These are phyloP conservation scores for Vitis hybrid DNA, from an alignment of 177 flowering plant genomes.

Conservation along the genomic window DNA sequence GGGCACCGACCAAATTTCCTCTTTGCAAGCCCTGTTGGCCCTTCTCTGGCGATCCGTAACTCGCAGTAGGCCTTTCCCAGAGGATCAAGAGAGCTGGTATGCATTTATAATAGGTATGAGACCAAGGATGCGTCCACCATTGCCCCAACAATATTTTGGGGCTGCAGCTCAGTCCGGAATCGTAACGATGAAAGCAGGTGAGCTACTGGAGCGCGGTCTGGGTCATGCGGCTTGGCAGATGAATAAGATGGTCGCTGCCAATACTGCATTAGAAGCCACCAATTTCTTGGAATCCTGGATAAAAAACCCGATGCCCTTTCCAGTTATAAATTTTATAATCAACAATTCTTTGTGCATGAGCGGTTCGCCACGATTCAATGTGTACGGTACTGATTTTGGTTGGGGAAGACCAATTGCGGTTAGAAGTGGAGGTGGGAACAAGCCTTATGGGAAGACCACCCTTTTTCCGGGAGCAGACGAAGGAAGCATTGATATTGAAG, in stretches of 20 bases:
- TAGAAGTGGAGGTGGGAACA: constrained; percentile 35
- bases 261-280: constrained; percentile 4
- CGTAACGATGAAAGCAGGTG: constrained; percentile 11
- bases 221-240: constrained; percentile 30
- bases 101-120: constrained; percentile 12
- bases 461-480: constrained; percentile 29
- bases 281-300: constrained; percentile 13
- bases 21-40: constrained; percentile 36
- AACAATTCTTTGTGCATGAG: neutral
- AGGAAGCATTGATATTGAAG: constrained; percentile 44
- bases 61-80: neutral
- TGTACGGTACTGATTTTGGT: constrained; percentile 47
- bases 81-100: constrained; percentile 3
- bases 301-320: constrained; percentile 3
- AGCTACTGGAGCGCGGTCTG: constrained; percentile 19
- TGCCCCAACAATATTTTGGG: constrained; percentile 33
- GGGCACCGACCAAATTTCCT: constrained; percentile 24
- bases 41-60: constrained; percentile 36
- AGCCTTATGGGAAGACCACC: constrained; percentile 31
- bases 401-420: constrained; percentile 45
- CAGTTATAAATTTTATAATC: neutral
- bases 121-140: constrained; percentile 19
- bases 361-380: constrained; percentile 42
- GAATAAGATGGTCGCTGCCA: constrained; percentile 17
- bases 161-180: constrained; percentile 2